Conservation (phyloP, 495 filamentous ascomycete species). For the Lophiostoma macrostomum region DNA sequence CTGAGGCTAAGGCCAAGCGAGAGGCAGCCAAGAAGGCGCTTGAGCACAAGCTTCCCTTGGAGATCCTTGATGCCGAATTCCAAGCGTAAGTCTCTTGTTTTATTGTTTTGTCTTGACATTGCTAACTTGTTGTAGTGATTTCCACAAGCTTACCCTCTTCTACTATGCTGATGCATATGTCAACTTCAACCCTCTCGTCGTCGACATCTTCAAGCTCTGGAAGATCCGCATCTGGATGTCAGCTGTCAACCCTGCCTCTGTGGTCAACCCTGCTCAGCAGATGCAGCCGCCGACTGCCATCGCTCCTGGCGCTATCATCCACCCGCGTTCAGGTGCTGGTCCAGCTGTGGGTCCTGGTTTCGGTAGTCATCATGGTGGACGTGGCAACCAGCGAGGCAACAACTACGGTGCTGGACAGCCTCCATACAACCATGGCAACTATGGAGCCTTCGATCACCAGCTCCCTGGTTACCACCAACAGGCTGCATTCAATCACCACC, state of each 20-base stretch:
- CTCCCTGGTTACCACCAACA: too few species aligned
- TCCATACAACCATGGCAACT: too few species aligned
- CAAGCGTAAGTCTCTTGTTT: slow-evolving; percentile 70
- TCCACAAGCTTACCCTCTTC: slow-evolving; percentile 98
- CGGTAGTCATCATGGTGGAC: neutral
- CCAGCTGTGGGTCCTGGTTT: slow-evolving; percentile 8
- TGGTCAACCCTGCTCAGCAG: slow-evolving; percentile 61
- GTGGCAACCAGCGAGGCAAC: too few species aligned
- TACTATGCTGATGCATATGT: slow-evolving; percentile 98
- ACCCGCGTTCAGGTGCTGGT: slow-evolving; percentile 40
- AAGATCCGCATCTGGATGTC: slow-evolving; percentile 99
- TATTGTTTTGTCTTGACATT: neutral
- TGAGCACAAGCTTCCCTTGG: slow-evolving; percentile 94
- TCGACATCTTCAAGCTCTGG: slow-evolving; percentile 97
- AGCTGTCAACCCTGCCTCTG: slow-evolving; percentile 95
- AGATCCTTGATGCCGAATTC: slow-evolving; percentile 98
- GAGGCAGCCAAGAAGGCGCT: slow-evolving; percentile 93
- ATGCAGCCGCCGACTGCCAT: slow-evolving; percentile 63
- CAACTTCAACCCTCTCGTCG: slow-evolving; percentile 97
- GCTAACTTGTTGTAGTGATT: slow-evolving; percentile 64
- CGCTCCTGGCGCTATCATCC: slow-evolving; percentile 61
- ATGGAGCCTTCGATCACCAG: neutral
- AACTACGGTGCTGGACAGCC: too few species aligned
- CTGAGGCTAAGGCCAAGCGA: slow-evolving; percentile 95
- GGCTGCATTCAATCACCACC: too few species aligned